Evolutionary conservation across 2,329 filamentous ascomycete genomes (phyloP).

Genomic region (Trichoderma gracile): DNA sequence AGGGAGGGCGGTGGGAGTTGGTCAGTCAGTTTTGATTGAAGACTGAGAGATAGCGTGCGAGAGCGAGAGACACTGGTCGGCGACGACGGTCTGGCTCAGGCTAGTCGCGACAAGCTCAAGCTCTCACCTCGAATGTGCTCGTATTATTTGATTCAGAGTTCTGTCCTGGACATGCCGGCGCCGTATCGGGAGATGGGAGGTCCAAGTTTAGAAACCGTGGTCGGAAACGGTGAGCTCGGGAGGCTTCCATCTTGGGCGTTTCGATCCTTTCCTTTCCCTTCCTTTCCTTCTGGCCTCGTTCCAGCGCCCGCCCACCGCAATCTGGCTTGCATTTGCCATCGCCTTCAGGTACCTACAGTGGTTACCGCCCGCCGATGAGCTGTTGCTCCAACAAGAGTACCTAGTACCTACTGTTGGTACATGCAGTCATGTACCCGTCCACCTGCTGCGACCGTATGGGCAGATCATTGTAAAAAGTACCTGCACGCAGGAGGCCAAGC

Average conservation of each 20-base stretch:
- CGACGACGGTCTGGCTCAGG: background rate
- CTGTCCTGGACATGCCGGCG: no score
- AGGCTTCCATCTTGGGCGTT: background rate
- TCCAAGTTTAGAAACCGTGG: no score
- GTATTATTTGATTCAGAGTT: no score
- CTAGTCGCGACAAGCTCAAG: no score
- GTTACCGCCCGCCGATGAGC: background rate
- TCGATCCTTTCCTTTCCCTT: no score
- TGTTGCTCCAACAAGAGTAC: background rate
- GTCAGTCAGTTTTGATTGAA: constrained; percentile 1
- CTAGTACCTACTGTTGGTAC: no score
- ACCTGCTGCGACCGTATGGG: no score
- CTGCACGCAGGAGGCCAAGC: constrained; percentile 3
- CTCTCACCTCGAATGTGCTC: no score
- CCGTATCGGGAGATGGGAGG: no score
- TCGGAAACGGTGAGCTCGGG: background rate
- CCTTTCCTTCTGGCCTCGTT: background rate
- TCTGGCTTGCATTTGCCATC: constrained; percentile 1
- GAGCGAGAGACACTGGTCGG: no score
- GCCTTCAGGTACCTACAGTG: constrained; percentile 4
- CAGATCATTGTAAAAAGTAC: background rate
- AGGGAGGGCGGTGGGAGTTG: constrained; percentile 10
- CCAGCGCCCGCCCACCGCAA: background rate
- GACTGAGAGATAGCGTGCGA: background rate
- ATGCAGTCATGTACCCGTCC: no score